A percentile compares a stretch with the other conserved stretches of the same genome.
phyloP scores from a whole-genome alignment of 306 rosid species.

The Cucurbita pepo region DNA sequence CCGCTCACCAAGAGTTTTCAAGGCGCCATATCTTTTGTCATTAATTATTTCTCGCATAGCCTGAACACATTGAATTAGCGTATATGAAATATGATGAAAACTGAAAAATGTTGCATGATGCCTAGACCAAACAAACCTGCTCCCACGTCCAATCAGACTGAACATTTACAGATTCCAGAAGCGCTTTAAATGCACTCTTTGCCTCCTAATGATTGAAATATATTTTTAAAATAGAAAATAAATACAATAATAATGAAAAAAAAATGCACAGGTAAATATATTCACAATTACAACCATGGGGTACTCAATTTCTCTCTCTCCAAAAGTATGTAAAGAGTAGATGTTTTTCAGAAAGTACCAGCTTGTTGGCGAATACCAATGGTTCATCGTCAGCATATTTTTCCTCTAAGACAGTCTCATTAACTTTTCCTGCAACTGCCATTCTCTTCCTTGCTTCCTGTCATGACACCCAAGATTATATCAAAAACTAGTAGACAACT shows the following conservation, averaged over 20 bases:
- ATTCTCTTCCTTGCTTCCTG: constrained; percentile 69
- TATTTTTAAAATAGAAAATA: background rate
- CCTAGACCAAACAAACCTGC: constrained; percentile 43
- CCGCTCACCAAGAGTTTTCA: constrained; percentile 92
- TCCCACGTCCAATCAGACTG: constrained; percentile 99
- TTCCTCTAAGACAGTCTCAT: constrained; percentile 52
- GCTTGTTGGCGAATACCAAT: constrained; percentile 66
- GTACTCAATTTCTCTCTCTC: background rate
- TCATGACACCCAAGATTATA: constrained; percentile 12
- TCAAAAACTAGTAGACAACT: background rate
- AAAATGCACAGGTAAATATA: background rate
- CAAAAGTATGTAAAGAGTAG: background rate
- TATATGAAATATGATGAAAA: constrained; percentile 8
- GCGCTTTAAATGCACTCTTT: constrained; percentile 82
- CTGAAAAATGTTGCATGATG: constrained; percentile 1
- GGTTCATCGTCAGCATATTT: constrained; percentile 63
- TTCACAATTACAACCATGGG: background rate
- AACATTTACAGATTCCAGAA: constrained; percentile 78
- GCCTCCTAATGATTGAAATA: constrained; percentile 48
- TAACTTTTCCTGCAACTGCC: constrained; percentile 55
- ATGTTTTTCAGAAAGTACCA: constrained; percentile 37
- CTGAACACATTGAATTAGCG: constrained; percentile 25
- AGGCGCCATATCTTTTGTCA: constrained; percentile 86
- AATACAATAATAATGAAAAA: background rate
- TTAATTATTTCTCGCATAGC: constrained; percentile 89